A percentile compares a stretch with the other conserved stretches of the same genome.
Evolutionary conservation across 768 basidiomycete species (phyloP).

Genomic region (Sporobolomyces roseus): DNA sequence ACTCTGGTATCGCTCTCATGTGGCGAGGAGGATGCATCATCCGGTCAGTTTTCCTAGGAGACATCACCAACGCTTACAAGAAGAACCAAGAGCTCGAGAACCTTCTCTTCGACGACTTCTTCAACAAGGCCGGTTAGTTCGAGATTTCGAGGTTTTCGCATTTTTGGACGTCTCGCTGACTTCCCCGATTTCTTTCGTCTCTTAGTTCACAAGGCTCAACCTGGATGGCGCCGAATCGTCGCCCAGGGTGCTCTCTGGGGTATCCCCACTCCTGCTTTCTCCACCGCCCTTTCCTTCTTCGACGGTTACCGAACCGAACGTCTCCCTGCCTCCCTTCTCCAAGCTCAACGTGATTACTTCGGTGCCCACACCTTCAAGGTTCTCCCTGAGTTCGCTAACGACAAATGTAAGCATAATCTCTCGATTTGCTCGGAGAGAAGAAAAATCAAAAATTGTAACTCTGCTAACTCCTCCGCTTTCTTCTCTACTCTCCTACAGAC

Average conservation of each 20-base stretch:
- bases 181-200: neutral
- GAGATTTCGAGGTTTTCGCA: too few relatives aligned
- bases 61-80: conserved; percentile 84
- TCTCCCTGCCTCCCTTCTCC: conserved; percentile 87
- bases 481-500: conserved; percentile 12
- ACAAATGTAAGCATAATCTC: conserved; percentile 39
- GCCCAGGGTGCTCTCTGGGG: conserved; percentile 97
- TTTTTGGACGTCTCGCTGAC: conserved; percentile 51
- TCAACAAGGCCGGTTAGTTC: conserved; percentile 69
- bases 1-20: conserved; percentile 95
- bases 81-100: conserved; percentile 83
- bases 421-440: too few relatives aligned
- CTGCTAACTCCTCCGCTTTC: neutral
- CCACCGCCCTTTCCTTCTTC: conserved; percentile 96
- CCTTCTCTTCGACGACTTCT: conserved; percentile 92
- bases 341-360: conserved; percentile 92
- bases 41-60: conserved; percentile 92
- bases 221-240: conserved; percentile 94
- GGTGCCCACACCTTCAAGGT: conserved; percentile 96
- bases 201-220: conserved; percentile 78
- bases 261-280: conserved; percentile 94
- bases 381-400: conserved; percentile 84
- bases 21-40: conserved; percentile 99
- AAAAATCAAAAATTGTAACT: too few relatives aligned
- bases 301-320: conserved; percentile 96